Evolutionary conservation across 2,329 filamentous ascomycete species (phyloP).

Genomic region (Amphichorda felina): DNA sequence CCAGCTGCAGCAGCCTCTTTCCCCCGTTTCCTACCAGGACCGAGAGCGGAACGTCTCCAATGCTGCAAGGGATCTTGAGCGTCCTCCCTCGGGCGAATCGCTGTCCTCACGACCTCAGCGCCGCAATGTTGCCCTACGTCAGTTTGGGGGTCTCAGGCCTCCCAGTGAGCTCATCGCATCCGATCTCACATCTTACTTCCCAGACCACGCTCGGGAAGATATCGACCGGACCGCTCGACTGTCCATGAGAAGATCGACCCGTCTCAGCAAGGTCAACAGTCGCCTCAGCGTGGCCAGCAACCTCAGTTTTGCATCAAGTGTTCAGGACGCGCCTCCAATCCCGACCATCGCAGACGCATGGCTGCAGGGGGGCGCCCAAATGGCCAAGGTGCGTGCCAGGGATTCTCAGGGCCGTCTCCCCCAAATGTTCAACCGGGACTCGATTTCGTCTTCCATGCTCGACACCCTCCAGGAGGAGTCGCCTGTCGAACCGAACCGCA

Average conservation of each 20-base stretch:
- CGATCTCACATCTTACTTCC: constrained; percentile 94
- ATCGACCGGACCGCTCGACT: constrained; percentile 93
- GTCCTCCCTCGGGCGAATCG: constrained; percentile 37
- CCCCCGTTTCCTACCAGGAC: constrained; percentile 63
- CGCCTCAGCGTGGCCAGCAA: constrained; percentile 90
- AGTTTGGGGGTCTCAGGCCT: constrained; percentile 84
- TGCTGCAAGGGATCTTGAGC: constrained; percentile 44
- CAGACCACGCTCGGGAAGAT: constrained; percentile 83
- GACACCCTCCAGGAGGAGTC: constrained; percentile 89
- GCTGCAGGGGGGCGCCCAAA: constrained; percentile 43
- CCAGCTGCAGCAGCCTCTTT: constrained; percentile 71
- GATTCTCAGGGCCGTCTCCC: constrained; percentile 35
- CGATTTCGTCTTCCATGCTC: constrained; percentile 76
- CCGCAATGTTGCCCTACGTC: constrained; percentile 46
- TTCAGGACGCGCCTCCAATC: constrained; percentile 87
- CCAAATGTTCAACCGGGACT: constrained; percentile 58
- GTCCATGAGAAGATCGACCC: constrained; percentile 80
- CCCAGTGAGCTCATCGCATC: constrained; percentile 97
- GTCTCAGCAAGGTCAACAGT: constrained; percentile 85
- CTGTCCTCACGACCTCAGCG: constrained; percentile 24
- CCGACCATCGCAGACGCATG: constrained; percentile 92
- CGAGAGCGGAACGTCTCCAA: constrained; percentile 56
- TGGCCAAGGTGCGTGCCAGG: constrained; percentile 26
- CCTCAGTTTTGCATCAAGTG: constrained; percentile 81
- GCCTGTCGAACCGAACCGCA: constrained; percentile 73